Conservation (phyloP, 1,284 basidiomycete species). For the Ceratobasidium sp. region DNA sequence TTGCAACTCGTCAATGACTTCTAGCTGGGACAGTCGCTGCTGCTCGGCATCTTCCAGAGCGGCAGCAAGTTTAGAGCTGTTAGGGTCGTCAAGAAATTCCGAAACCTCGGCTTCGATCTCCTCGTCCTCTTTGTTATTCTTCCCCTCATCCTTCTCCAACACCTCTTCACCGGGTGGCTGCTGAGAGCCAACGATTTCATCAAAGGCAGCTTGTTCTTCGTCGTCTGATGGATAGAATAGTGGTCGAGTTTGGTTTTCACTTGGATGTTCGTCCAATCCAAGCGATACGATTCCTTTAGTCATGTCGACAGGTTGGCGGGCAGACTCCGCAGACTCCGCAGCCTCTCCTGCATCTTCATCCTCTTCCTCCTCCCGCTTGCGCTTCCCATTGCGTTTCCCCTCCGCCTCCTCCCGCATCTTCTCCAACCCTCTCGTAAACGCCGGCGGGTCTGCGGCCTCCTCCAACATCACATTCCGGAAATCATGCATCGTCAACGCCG, state of each 20-base stretch:
- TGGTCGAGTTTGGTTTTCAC: constrained; percentile 47
- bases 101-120: constrained; percentile 61
- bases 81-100: constrained; percentile 69
- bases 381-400: constrained; percentile 52
- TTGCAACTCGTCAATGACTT: constrained; percentile 72
- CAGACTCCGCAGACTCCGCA: constrained; percentile 42
- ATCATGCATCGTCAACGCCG: constrained; percentile 87
- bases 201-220: constrained; percentile 51
- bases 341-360: neutral
- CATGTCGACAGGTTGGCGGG: constrained; percentile 34
- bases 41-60: constrained; percentile 75
- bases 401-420: constrained; percentile 69
- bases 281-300: constrained; percentile 30
- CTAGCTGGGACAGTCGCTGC: constrained; percentile 61
- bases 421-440: constrained; percentile 81
- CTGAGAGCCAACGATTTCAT: constrained; percentile 48
- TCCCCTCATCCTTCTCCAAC: constrained; percentile 47
- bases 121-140: constrained; percentile 55
- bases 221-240: constrained; percentile 50
- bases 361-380: constrained; percentile 54
- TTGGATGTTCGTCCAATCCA: constrained; percentile 25
- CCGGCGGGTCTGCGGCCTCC: constrained; percentile 91
- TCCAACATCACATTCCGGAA: constrained; percentile 94
- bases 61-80: constrained; percentile 67
- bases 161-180: constrained; percentile 54